Evolutionary conservation across 371 early-diverging fungal genomes (phyloP), one percentile per base, ranked within the genome.

Genomic region (Nosema granulosis): DNA sequence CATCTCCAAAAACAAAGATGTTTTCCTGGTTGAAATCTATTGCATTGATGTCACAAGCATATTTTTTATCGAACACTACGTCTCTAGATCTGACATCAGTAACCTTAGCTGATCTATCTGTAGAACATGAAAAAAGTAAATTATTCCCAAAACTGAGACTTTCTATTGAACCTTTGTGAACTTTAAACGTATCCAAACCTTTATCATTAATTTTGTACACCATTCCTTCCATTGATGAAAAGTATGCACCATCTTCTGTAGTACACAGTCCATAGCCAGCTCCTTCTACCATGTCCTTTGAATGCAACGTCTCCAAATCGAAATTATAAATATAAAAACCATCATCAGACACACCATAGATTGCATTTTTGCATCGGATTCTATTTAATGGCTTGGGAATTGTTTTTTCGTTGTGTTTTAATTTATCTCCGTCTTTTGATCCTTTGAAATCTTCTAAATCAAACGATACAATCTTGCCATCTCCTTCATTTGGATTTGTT

Each of bases 1-100:
- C 85, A 68, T 82, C 82, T 43, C 85, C 85, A 69, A 68, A 71
- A 16, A 71, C 71, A 71, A 80, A 35, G 4, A 80, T 9, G 56
- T 74, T 73, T 20, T 81, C 82, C 26, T 71, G 62, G n/a, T 75
- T 80, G 54, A 75, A 74, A 70, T 75, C 84, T 20, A 84, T 35
- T n/a, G 81, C 69, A 73, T 85, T 85, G 16, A 84, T 75, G 9
- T 85, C 84, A 28, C 24, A 52, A 0, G 49, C 38, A 32, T 52
- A 43, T 50, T 59, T 31, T 26, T 43, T 51, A 4, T 34, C 29
- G 32, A 50, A 63, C 9, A 78, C 34, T 31, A 18, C 1, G 0
- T 68, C 51, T 31, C 58, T 49, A 35, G 56, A 28, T 54, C 77
- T 56, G 18, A 83, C 35, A 51, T 85, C 84, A 20, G 65, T 61